Evolutionary conservation across 805 yeast genomes (phyloP).

Genomic region (Candida coquimbonensis): DNA sequence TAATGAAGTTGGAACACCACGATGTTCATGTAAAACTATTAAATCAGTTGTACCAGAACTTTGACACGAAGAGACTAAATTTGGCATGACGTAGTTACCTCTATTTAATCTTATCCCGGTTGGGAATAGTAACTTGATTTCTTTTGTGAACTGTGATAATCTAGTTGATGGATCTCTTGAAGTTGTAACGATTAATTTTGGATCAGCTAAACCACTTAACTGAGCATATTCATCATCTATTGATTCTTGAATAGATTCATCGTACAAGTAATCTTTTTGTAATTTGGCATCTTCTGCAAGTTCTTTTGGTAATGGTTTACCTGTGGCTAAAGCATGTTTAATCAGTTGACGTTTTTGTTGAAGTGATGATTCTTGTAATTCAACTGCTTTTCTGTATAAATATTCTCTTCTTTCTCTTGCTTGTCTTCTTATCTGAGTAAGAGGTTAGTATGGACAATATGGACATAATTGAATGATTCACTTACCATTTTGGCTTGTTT

Average conservation of each 20-base stretch:
- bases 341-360: slow-evolving; percentile 83
- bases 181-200: slow-evolving; percentile 87
- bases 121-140: slow-evolving; percentile 82
- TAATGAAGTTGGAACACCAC: slow-evolving; percentile 95
- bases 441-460: neutral
- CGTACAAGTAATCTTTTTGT: slow-evolving; percentile 78
- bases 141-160: slow-evolving; percentile 87
- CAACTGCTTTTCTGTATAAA: slow-evolving; percentile 79
- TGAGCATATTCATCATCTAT: slow-evolving; percentile 92
- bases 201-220: slow-evolving; percentile 82
- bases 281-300: slow-evolving; percentile 79
- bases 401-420: slow-evolving; percentile 97
- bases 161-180: slow-evolving; percentile 86
- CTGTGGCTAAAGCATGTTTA: slow-evolving; percentile 83
- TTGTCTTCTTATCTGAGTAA: slow-evolving; percentile 53
- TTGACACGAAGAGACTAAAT: slow-evolving; percentile 76
- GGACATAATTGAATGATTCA: neutral
- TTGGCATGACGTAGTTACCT: slow-evolving; percentile 86
- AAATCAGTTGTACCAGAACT: slow-evolving; percentile 78
- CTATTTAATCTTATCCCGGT: slow-evolving; percentile 84
- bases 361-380: slow-evolving; percentile 80
- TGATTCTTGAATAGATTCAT: slow-evolving; percentile 59
- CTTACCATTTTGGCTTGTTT: neutral
- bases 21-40: slow-evolving; percentile 84
- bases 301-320: slow-evolving; percentile 85